phyloP scores from a whole-genome alignment of 2,329 filamentous ascomycete genomes.

The Cladosporium sp. region DNA sequence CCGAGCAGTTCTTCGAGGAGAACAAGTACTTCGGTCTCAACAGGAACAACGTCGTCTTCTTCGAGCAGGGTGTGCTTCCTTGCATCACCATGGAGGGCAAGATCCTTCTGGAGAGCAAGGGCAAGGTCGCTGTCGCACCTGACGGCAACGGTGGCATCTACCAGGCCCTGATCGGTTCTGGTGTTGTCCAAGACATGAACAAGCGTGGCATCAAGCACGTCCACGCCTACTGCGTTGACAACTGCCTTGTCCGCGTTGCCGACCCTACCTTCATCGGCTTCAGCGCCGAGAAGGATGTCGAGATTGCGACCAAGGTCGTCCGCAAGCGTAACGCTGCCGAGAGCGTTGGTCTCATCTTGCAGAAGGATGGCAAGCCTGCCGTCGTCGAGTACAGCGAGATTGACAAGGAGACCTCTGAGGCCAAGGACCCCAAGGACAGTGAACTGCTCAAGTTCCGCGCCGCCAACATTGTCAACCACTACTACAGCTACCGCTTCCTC shows the following conservation, averaged over 20 bases:
- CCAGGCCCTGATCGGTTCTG: slow-evolving; percentile 78
- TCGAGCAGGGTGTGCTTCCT: slow-evolving; percentile 94
- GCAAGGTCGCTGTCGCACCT: slow-evolving; percentile 87
- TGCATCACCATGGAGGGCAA: slow-evolving; percentile 98
- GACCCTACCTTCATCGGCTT: slow-evolving; percentile 96
- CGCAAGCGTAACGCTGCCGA: slow-evolving; percentile 96
- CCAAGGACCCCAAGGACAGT: slow-evolving; percentile 76
- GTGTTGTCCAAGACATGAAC: slow-evolving; percentile 83
- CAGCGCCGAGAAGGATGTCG: slow-evolving; percentile 80
- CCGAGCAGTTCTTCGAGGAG: slow-evolving; percentile 89
- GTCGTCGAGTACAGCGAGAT: slow-evolving; percentile 99
- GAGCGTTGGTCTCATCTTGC: slow-evolving; percentile 89
- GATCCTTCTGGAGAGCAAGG: slow-evolving; percentile 89
- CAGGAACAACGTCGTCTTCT: slow-evolving; percentile 83
- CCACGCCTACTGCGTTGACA: slow-evolving; percentile 97
- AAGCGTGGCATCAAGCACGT: slow-evolving; percentile 90
- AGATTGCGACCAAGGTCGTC: slow-evolving; percentile 99
- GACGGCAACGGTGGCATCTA: slow-evolving; percentile 98
- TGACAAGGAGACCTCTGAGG: slow-evolving; percentile 82
- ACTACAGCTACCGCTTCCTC: slow-evolving; percentile 93
- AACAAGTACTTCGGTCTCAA: slow-evolving; percentile 88
- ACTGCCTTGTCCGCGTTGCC: slow-evolving; percentile 98
- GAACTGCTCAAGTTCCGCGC: slow-evolving; percentile 91
- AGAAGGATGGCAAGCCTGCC: slow-evolving; percentile 93
- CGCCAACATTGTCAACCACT: slow-evolving; percentile 99